Base-by-base conservation (phyloP, 352 stramenopile genomes). In the Globisporangium okanoganense region DNA sequence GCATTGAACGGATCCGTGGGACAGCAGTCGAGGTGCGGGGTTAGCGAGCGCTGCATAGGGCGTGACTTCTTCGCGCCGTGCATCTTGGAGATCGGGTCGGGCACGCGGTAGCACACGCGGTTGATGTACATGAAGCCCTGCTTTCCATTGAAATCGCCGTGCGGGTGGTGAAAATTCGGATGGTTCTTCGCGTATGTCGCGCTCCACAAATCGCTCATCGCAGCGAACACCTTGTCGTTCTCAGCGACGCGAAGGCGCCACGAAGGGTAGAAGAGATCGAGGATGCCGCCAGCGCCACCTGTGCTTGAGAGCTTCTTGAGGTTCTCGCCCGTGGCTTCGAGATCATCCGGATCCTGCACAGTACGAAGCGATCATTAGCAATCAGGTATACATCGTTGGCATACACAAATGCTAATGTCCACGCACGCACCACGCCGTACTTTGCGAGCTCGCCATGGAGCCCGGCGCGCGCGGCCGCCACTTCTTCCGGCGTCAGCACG, bases 251-350 rank as follows among this genome's bases (percentile, higher is more conserved):
- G 67, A 1, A 97, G 72, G 20, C 91, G 85, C 88, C 89, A 97
- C 24, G 83, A 89, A 29, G 85, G 76, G 66, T 97, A 96, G 50
- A 96, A 97, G 6, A 97, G 65, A 44, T 97, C 89, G 6, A 97
- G 62, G 45, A 97, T 92, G 24, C 88, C 88, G 41, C 88, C 89
- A 25, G 89, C 85, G 38, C 89, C 89, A n/a, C 81, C 78, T 5
- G 89, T 96, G 61, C 85, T 95, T 47, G 89, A 96, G 9, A 97
- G 66, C 48, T 87, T 85, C 58, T 85, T 82, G 10, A 96, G 70
- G 54, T 88, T 78, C 16, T 81, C 57, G 12, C 79, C 82, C 0
- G 83, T 96, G 43, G 60, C 50, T 44, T 71, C 70, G 45, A 95
- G 73, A 55, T 94, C 76, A 14, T 82, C 48, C 48, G 83, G 79